These are phyloP conservation scores for Cyamopsis tetragonoloba DNA, from an alignment of 306 rosid species.

Conservation along the genomic window DNA sequence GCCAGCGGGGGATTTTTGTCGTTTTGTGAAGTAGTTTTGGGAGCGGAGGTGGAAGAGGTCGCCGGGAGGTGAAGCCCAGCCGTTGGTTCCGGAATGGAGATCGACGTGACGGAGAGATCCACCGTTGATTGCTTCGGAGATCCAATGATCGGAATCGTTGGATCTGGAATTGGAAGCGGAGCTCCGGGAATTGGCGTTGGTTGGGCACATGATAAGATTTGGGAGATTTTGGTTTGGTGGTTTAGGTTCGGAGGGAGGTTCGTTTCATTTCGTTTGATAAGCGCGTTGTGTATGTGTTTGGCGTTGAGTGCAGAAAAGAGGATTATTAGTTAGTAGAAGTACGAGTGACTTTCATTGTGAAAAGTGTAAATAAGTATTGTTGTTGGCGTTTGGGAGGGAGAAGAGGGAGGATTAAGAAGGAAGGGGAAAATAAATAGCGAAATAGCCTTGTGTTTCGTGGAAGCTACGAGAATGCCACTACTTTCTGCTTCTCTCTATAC, in stretches of 20 bases:
- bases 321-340: too few relatives aligned
- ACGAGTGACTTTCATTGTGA: too few relatives aligned
- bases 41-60: constrained; percentile 73
- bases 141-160: constrained; percentile 52
- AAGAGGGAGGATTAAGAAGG: neutral
- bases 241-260: neutral
- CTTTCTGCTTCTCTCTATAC: too few relatives aligned
- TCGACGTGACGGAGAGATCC: constrained; percentile 78
- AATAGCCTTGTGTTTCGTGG: neutral
- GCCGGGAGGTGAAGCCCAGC: constrained; percentile 95
- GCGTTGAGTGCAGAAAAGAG: neutral
- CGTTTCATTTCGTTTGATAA: neutral
- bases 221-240: neutral
- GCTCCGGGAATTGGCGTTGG: constrained; percentile 39
- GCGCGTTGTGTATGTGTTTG: neutral
- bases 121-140: constrained; percentile 47
- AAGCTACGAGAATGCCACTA: constrained; percentile 15
- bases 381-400: neutral
- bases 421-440: neutral
- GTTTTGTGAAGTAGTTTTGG: constrained; percentile 44
- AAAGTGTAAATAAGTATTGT: too few relatives aligned
- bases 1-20: constrained; percentile 63
- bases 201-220: constrained; percentile 42
- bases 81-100: constrained; percentile 63
- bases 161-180: constrained; percentile 30